Percentiles rank a stretch among this genome's conserved stretches.
Evolutionary conservation across 257 asterid species (phyloP).

Genomic region (Cinchona pubescens): DNA sequence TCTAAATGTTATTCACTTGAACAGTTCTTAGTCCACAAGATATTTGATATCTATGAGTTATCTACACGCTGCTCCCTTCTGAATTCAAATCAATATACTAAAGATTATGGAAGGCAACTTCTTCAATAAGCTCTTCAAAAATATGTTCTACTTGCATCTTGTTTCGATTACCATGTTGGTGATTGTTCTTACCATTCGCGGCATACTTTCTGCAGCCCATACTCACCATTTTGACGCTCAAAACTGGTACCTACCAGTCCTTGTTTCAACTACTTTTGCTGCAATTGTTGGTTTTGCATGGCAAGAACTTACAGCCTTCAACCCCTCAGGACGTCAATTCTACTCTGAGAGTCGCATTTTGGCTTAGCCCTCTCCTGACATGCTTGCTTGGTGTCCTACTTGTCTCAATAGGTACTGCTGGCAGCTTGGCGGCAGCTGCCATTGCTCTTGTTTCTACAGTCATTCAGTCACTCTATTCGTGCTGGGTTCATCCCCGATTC

Average conservation of each 20-base stretch:
- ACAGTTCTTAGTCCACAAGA: too few species aligned
- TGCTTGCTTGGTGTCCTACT: slow-evolving; percentile 45
- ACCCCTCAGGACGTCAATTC: slow-evolving; percentile 43
- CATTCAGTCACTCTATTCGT: slow-evolving; percentile 52
- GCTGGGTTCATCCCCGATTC: slow-evolving; percentile 52
- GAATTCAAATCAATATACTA: neutral
- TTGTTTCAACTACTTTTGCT: slow-evolving; percentile 45
- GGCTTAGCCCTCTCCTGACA: slow-evolving; percentile 59
- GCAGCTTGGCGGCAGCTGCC: slow-evolving; percentile 41
- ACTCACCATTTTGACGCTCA: slow-evolving; percentile 29
- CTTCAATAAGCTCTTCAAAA: slow-evolving; percentile 30
- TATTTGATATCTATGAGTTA: too few species aligned
- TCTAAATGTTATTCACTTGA: neutral
- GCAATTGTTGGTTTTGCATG: slow-evolving; percentile 42
- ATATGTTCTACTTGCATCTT: slow-evolving; percentile 42
- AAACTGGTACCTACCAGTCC: slow-evolving; percentile 41
- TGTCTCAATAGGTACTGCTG: slow-evolving; percentile 46
- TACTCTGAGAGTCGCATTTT: slow-evolving; percentile 42
- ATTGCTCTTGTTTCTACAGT: slow-evolving; percentile 34
- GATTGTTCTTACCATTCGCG: slow-evolving; percentile 35
- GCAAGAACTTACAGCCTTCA: slow-evolving; percentile 35
- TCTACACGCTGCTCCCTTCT: neutral
- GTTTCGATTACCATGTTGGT: slow-evolving; percentile 34
- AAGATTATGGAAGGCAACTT: slow-evolving; percentile 36
- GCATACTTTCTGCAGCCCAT: slow-evolving; percentile 25